phyloP scores from a whole-genome alignment of 495 filamentous ascomycete genomes.

The Xylaria curta region DNA sequence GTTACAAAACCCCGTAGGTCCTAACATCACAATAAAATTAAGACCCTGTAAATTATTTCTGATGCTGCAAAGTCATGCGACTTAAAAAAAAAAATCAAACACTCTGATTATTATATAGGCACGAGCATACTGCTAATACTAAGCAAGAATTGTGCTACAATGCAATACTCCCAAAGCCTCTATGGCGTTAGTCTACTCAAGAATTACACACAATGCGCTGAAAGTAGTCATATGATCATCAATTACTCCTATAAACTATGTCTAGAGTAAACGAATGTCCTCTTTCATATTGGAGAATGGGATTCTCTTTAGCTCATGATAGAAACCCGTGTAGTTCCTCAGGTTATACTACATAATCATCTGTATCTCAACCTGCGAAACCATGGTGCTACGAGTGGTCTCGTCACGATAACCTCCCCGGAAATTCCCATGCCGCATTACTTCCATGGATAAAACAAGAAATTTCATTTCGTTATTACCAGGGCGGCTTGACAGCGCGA shows the following conservation, averaged over 20 bases:
- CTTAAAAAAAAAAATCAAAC: not conserved
- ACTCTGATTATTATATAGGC: not conserved
- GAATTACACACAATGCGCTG: not conserved
- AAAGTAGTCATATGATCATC: not conserved
- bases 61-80: not conserved
- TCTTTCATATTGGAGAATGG: no score
- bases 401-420: not conserved
- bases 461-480: not conserved
- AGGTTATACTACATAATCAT: not conserved
- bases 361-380: not conserved
- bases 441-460: not conserved
- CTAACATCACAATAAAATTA: not conserved
- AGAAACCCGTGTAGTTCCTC: not conserved
- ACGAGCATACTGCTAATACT: not conserved
- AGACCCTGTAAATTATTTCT: not conserved
- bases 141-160: not conserved
- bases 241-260: not conserved
- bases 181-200: no score
- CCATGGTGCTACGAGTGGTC: not conserved
- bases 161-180: not conserved
- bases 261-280: not conserved
- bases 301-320: not conserved
- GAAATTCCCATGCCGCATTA: not conserved
- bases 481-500: not conserved
- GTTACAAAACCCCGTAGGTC: conserved; percentile 1